Base-by-base conservation (phyloP, 2,329 filamentous ascomycete species). In the Clonostachys solani region DNA sequence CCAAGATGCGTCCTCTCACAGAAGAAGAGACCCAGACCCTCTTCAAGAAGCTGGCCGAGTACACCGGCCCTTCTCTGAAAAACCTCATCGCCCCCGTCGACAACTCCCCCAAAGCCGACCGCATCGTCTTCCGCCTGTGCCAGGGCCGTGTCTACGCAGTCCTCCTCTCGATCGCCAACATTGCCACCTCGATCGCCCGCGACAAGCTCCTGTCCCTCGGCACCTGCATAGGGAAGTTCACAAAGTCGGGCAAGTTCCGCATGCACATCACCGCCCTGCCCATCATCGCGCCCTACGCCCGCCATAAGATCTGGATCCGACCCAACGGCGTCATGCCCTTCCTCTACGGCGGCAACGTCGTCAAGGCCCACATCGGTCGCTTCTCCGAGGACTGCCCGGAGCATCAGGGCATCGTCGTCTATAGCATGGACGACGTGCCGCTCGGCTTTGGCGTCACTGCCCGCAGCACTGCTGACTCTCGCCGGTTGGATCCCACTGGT, bases 281-380 rank as follows among this genome's bases (percentile, higher is more conserved):
- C 53, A 81, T 96, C 53, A 86, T 99, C 55, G 88, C 92, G 48
- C 86, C 89, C 54, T 90, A 96, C 66, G 92, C 92, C 41, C 79
- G 94, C 50, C 95, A 96, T 73, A 97, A 97, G 81, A 84, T 97
- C 57, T 97, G 92, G 91, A 86, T 99, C 56, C 95, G 95, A 71
- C 81, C 85, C 50, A 97, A 97, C 69, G 94, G 94, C 56, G 92
- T 95, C 61, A 96, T 96, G 91, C 92, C 94, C 2, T 97, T 95
- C 66, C 72, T 99, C 42, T 99, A 97, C 69, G 94, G 94, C 46
- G 89, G 89, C 48, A 92, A 97, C 67, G 78, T 95, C 45, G 82
- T 95, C 56, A 80, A 80, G 64, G 76, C 76, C 9, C 76, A 80
- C 60, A 81, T 94, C 41, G 48, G 48, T 17, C 46, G 49, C 15